Percentiles rank a stretch among this genome's conserved stretches.
Evolutionary conservation across 306 rosid species (phyloP).

Genomic region (Bauhinia variegata): DNA sequence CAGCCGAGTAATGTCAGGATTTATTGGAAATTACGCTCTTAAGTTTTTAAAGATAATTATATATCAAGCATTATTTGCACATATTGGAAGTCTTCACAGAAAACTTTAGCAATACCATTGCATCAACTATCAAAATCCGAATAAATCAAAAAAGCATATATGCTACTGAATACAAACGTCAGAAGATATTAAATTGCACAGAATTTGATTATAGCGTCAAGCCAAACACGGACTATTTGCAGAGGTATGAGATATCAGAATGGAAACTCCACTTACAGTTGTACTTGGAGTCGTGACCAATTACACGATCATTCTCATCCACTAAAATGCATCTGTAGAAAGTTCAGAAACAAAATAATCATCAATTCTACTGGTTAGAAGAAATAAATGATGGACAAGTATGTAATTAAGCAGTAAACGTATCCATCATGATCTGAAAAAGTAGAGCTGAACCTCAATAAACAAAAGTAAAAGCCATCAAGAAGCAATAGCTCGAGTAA

Average conservation of each 20-base stretch:
- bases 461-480: no score
- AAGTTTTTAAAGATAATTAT: background rate
- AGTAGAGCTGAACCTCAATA: no score
- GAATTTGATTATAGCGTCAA: background rate
- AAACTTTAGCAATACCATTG: background rate
- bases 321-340: constrained; percentile 88
- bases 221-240: background rate
- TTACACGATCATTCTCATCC: constrained; percentile 87
- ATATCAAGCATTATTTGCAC: constrained; percentile 1
- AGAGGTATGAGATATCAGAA: constrained; percentile 10
- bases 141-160: background rate
- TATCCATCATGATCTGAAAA: background rate
- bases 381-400: constrained; percentile 19
- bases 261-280: constrained; percentile 66
- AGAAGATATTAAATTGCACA: constrained; percentile 13
- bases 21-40: background rate
- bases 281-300: constrained; percentile 95
- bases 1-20: background rate
- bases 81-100: background rate
- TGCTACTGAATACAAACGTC: constrained; percentile 9
- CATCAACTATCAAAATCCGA: constrained; percentile 4
- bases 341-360: constrained; percentile 29
- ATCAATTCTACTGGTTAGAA: constrained; percentile 25
- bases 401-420: background rate
- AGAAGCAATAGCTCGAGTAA: no score